phyloP scores from a whole-genome alignment of 352 stramenopile species.

The Phytopythium oedochilum region DNA sequence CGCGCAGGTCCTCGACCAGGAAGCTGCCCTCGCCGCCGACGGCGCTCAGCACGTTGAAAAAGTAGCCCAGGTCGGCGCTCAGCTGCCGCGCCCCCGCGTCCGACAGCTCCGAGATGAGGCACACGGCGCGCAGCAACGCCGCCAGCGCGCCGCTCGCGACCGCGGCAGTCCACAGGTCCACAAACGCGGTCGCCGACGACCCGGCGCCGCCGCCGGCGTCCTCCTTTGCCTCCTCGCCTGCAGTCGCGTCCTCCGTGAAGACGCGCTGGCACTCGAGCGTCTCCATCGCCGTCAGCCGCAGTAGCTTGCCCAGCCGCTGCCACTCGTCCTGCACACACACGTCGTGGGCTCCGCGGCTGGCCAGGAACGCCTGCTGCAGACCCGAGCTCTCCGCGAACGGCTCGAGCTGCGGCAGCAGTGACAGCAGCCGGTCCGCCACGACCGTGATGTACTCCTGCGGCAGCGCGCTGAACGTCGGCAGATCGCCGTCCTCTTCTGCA shows the following conservation, averaged over 20 bases:
- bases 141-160: constrained; percentile 66
- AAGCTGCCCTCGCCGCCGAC: constrained; percentile 57
- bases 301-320: constrained; percentile 32
- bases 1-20: constrained; percentile 40
- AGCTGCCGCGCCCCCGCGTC: constrained; percentile 55
- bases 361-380: constrained; percentile 46
- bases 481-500: constrained; percentile 14
- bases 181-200: constrained; percentile 41
- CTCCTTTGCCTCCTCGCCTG: constrained; percentile 6
- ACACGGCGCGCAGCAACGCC: constrained; percentile 41
- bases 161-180: constrained; percentile 70
- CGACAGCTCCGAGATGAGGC: constrained; percentile 55
- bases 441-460: constrained; percentile 85
- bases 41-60: constrained; percentile 75
- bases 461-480: constrained; percentile 73
- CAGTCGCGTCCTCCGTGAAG: constrained; percentile 15
- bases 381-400: constrained; percentile 75
- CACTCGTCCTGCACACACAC: constrained; percentile 50
- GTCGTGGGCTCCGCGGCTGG: constrained; percentile 41
- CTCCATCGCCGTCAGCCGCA: constrained; percentile 38
- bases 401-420: constrained; percentile 74
- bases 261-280: constrained; percentile 40
- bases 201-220: background rate
- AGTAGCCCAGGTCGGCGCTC: constrained; percentile 68
- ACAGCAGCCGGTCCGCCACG: constrained; percentile 73